A percentile compares a stretch with the other conserved stretches of the same genome.
Evolutionary conservation across 2,329 filamentous ascomycete species (phyloP).

Genomic region (Alternaria triticimaculans): DNA sequence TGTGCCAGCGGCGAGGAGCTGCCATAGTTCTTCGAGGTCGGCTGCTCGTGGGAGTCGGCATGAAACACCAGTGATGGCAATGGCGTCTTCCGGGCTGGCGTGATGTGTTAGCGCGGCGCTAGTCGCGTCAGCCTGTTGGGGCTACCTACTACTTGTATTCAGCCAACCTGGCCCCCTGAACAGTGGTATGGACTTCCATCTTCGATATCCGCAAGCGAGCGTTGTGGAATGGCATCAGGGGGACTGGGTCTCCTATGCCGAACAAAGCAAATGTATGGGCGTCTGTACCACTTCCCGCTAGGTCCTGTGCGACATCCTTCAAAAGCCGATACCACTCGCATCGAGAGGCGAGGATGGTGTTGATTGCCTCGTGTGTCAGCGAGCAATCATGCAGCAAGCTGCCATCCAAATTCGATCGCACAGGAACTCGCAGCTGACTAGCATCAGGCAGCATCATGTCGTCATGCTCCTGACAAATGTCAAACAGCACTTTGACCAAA

Average conservation of each 20-base stretch:
- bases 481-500: conserved; percentile 21
- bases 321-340: conserved; percentile 31
- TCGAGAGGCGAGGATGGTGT: conserved; percentile 24
- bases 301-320: conserved; percentile 20
- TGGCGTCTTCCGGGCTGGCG: conserved; percentile 8
- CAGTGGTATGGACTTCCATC: conserved; percentile 12
- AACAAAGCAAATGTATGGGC: conserved; percentile 26
- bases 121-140: not conserved
- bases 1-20: conserved; percentile 12
- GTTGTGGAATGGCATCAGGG: conserved; percentile 23
- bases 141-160: conserved; percentile 12
- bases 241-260: conserved; percentile 30
- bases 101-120: conserved; percentile 1
- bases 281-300: conserved; percentile 5
- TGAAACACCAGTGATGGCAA: conserved; percentile 17
- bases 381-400: conserved; percentile 1
- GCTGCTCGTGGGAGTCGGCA: conserved; percentile 17
- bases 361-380: conserved; percentile 18
- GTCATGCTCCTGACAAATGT: conserved; percentile 7
- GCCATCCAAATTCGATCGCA: conserved; percentile 24
- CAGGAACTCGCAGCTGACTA: conserved; percentile 13
- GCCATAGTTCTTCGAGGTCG: conserved; percentile 21
- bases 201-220: conserved; percentile 14
- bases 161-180: conserved; percentile 6
- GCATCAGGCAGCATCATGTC: conserved; percentile 18